These are phyloP conservation scores for Chaetomium olivaceum DNA, from an alignment of 2,329 filamentous ascomycete species.

Conservation along the genomic window DNA sequence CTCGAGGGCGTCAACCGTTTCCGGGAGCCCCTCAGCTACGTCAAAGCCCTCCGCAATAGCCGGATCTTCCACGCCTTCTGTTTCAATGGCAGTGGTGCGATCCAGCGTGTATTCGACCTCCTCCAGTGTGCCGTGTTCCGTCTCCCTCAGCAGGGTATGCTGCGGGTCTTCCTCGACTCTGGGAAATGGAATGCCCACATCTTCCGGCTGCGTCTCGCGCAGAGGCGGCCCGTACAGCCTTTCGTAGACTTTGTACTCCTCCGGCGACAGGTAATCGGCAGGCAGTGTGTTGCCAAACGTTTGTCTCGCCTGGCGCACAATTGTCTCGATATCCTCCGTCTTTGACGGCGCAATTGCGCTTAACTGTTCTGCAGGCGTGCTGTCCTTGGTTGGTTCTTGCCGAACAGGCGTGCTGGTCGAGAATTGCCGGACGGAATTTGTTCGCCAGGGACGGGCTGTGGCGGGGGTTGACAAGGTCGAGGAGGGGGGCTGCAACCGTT, in stretches of 20 bases:
- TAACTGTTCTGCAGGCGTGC: neutral
- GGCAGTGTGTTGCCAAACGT: constrained; percentile 77
- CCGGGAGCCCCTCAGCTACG: constrained; percentile 13
- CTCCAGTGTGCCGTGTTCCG: constrained; percentile 59
- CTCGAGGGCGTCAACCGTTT: constrained; percentile 19
- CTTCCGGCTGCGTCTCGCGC: constrained; percentile 59
- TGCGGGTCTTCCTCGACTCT: constrained; percentile 32
- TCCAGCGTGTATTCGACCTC: constrained; percentile 56
- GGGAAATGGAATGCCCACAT: constrained; percentile 53
- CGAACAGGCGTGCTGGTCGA: constrained; percentile 26
- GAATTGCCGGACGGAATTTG: constrained; percentile 27
- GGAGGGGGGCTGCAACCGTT: constrained; percentile 10
- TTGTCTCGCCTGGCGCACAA: constrained; percentile 71
- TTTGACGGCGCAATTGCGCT: constrained; percentile 2
- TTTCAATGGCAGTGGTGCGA: constrained; percentile 41
- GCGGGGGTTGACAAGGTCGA: constrained; percentile 6
- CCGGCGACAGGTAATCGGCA: constrained; percentile 64
- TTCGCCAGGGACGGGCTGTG: constrained; percentile 18
- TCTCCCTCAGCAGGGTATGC: constrained; percentile 55
- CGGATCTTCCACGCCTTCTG: constrained; percentile 46
- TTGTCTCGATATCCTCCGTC: constrained; percentile 53
- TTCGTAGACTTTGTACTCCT: constrained; percentile 75
- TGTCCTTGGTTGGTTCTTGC: constrained; percentile 20
- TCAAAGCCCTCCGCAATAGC: constrained; percentile 17
- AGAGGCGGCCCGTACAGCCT: constrained; percentile 78